Conservation (phyloP, 768 basidiomycete species). For the Fomitopsis serialis region DNA sequence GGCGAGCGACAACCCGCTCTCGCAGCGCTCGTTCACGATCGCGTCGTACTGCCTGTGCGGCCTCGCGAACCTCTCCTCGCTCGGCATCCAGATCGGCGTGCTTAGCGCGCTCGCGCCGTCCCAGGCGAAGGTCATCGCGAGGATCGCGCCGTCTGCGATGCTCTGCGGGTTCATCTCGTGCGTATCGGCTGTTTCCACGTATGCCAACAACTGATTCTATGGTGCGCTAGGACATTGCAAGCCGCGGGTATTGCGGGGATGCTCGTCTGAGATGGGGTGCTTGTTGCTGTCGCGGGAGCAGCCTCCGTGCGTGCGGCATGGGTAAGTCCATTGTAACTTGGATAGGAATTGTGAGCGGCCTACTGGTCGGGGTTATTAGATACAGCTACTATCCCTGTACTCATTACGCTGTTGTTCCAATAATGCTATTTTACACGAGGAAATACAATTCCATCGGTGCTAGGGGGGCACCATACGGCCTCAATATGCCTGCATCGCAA, state of each 20-base stretch:
- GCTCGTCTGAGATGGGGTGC: slow-evolving; percentile 14
- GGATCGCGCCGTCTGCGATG: slow-evolving; percentile 64
- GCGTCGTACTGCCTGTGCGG: slow-evolving; percentile 87
- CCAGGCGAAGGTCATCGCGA: slow-evolving; percentile 65
- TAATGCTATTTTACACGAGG: too few species aligned
- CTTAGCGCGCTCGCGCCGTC: slow-evolving; percentile 65
- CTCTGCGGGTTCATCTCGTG: slow-evolving; percentile 61
- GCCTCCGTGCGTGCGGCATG: background rate
- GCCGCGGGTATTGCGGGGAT: slow-evolving; percentile 26
- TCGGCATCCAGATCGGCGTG: slow-evolving; percentile 85
- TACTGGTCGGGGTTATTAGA: too few species aligned
- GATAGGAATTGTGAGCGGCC: too few species aligned
- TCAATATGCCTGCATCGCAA: too few species aligned
- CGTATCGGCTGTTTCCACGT: slow-evolving; percentile 4
- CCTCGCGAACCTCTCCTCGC: slow-evolving; percentile 81
- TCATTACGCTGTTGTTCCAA: too few species aligned
- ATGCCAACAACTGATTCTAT: background rate
- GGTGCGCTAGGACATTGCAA: slow-evolving; percentile 19
- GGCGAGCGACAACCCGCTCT: slow-evolving; percentile 45
- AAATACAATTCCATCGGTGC: too few species aligned
- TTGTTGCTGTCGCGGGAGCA: background rate
- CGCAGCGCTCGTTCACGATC: slow-evolving; percentile 73
- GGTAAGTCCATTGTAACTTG: too few species aligned
- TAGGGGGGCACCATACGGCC: too few species aligned
- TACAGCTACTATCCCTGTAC: too few species aligned